Evolutionary conservation across 192 early-diverging fungal genomes (phyloP), one percentile per base, ranked within the genome.

Genomic region (Linnemannia elongata): DNA sequence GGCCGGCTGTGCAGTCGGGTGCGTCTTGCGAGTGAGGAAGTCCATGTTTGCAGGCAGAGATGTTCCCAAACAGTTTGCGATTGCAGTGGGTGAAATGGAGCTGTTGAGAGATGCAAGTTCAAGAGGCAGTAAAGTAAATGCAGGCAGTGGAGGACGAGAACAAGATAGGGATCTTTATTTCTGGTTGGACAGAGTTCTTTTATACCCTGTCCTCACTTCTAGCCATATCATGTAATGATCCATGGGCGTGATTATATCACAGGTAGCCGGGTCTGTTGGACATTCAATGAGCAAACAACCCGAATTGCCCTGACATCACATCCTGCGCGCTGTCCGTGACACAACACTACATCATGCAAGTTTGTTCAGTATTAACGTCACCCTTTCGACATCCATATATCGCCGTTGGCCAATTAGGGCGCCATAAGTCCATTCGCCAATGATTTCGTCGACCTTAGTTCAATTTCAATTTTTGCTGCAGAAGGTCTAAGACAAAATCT

Each of bases 41-140:
- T 20, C 39, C 69, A 71, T 71, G 41, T 71, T 71, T 24, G 69
- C 36, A 71, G 69, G 36, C 69, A 71, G 69, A 71, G 69, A 39
- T 42, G 38, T 71, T 42, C 69, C 69, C 69, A 22, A n/a, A 22
- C 39, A 71, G 18, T 41, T 71, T 71, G 39, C 20, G 69, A 41
- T 71, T 71, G 39, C 69, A 70, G 69, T n/a, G 41, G 69, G 69
- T 39, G 69, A 71, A 71, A 71, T 71, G 69, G 36, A 42, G 69
- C 69, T 71, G 69, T 8, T 71, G 13, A 71, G 39, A 10, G 69
- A 71, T 63, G 39, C 69, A 39, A 41, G 12, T 71, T 71, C 15
- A 71, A 41, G 36, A 42, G n/a, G 60, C 69, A 71, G 38, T 71
- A 41, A 71, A 42, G 69, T 71, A 42, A 35, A 42, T 42, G 69